These are phyloP conservation scores for Aegilops umbellulata DNA, from an alignment of 176 grass and related monocot genomes.

Conservation along the genomic window DNA sequence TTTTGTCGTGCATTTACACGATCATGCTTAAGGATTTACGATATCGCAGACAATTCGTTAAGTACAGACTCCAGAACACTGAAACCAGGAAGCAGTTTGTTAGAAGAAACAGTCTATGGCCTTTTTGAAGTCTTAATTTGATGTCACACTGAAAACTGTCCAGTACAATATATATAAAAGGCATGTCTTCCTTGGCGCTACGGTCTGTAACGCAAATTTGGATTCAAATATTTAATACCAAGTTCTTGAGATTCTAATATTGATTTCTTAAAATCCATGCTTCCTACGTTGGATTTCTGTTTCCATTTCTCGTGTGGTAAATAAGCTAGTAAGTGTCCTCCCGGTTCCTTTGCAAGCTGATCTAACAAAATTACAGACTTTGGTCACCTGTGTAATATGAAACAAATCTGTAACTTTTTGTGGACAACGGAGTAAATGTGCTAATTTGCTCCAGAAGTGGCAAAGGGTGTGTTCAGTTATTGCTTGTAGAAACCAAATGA, in stretches of 20 bases:
- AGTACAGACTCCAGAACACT: not conserved
- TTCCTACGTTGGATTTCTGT: not conserved
- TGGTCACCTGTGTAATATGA: not conserved
- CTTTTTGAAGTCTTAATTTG: constrained; percentile 4
- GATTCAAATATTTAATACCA: not conserved
- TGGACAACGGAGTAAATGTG: not conserved
- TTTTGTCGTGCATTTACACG: not conserved
- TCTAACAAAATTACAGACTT: not conserved
- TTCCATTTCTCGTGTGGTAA: not conserved
- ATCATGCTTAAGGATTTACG: constrained; percentile 7
- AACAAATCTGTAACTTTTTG: not conserved
- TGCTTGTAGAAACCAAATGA: not conserved
- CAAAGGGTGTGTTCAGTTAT: not conserved
- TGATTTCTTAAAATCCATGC: not conserved
- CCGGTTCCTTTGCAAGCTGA: not conserved
- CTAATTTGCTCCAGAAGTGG: not conserved
- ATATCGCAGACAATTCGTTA: not conserved
- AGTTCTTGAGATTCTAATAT: not conserved
- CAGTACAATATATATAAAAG: not conserved
- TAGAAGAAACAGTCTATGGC: not conserved
- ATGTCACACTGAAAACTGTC: not conserved
- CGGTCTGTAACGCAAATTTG: not conserved
- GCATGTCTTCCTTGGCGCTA: constrained; percentile 22
- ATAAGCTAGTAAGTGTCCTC: not conserved
- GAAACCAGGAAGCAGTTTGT: constrained; percentile 4